Conservation (phyloP, 2,329 filamentous ascomycete genomes). For the Blumeriella jaapii region DNA sequence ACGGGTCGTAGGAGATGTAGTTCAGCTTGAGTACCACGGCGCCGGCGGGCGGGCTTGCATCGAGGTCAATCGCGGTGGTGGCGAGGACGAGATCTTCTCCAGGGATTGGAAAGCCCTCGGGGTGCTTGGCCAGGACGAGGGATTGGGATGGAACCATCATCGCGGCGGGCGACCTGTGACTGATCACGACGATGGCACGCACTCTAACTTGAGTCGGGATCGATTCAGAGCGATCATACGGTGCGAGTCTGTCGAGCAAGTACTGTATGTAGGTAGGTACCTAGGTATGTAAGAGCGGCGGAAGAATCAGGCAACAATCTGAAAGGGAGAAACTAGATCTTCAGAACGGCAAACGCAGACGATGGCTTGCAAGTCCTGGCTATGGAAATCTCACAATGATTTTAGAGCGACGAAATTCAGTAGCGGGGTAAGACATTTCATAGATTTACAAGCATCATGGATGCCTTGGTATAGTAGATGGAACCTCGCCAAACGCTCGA, state of each 20-base stretch:
- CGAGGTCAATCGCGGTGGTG: constrained; percentile 52
- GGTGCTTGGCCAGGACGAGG: constrained; percentile 59
- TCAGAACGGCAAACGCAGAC: no score
- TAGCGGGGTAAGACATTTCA: background rate
- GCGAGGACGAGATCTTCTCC: constrained; percentile 62
- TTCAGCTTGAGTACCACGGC: constrained; percentile 57
- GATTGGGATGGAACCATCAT: constrained; percentile 56
- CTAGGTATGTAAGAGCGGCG: no score
- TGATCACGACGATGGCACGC: background rate
- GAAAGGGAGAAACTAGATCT: no score
- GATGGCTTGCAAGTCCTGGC: background rate
- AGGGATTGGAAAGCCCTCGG: constrained; percentile 51
- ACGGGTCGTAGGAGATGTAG: constrained; percentile 72
- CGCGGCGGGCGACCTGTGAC: no score
- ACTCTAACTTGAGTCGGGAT: background rate
- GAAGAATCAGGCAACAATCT: no score
- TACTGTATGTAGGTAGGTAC: no score
- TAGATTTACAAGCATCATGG: constrained; percentile 3
- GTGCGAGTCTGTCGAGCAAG: no score
- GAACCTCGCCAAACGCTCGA: background rate
- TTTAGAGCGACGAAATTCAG: background rate
- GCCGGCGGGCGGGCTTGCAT: constrained; percentile 46
- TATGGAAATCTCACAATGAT: background rate
- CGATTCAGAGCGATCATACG: no score
- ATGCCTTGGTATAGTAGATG: background rate